Percentiles rank a stretch among this genome's conserved stretches.
Conservation (phyloP, 2,329 filamentous ascomycete genomes). For the Colletotrichum brevisporum region DNA sequence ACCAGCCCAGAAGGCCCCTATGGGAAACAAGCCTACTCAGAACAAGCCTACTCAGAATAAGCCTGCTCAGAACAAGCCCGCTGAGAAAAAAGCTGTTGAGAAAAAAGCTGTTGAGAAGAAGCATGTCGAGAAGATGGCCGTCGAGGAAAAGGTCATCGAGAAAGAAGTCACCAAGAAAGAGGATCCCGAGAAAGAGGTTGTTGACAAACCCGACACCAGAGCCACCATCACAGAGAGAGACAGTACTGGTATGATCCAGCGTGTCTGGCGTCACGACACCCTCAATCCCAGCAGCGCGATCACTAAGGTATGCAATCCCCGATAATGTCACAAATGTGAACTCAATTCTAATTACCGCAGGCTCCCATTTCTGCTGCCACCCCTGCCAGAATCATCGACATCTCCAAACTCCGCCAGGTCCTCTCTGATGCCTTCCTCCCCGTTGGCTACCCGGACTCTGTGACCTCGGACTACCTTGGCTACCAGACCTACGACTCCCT, state of each 20-base stretch:
- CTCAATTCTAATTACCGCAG: neutral
- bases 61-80: neutral
- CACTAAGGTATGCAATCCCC: constrained; percentile 21
- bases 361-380: neutral
- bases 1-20: too few species aligned
- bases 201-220: too few species aligned
- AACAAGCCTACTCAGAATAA: too few species aligned
- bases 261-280: constrained; percentile 26
- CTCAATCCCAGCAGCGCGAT: neutral
- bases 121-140: neutral
- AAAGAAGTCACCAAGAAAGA: too few species aligned
- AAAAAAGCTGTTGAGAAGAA: too few species aligned
- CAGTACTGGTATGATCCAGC: constrained; percentile 15
- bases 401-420: constrained; percentile 42
- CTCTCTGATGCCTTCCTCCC: constrained; percentile 83
- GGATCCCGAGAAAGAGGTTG: too few species aligned
- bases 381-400: neutral
- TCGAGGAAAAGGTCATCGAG: neutral
- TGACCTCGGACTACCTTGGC: constrained; percentile 86
- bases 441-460: constrained; percentile 88
- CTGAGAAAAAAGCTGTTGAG: neutral
- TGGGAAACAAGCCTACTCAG: too few species aligned
- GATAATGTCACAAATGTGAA: neutral
- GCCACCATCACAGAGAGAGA: constrained; percentile 28
- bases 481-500: constrained; percentile 81